These are phyloP conservation scores for Liquidambar formosana DNA, from an alignment of 164 flowering plant genomes.

Conservation along the genomic window DNA sequence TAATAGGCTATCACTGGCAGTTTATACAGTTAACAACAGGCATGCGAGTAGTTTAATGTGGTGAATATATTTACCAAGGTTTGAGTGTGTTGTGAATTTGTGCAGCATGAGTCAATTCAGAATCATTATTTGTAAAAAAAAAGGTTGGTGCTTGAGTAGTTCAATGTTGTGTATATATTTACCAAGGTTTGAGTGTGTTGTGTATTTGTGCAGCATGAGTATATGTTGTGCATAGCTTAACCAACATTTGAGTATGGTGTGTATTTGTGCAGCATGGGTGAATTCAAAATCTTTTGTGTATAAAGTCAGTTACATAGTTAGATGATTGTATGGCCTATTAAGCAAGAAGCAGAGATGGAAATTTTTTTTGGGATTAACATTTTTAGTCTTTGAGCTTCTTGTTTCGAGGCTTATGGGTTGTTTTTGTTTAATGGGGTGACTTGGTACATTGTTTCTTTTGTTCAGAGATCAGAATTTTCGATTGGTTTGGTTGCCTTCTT, in stretches of 20 bases:
- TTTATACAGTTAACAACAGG: background rate
- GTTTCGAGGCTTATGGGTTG: no score
- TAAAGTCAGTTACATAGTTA: slow-evolving; percentile 1
- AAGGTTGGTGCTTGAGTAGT: no score
- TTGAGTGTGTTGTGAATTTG: slow-evolving; percentile 1
- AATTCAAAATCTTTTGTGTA: no score
- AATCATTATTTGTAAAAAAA: background rate
- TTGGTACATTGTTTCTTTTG: no score
- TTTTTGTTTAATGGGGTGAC: no score
- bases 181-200: slow-evolving; percentile 1
- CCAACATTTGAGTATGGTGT: slow-evolving; percentile 1
- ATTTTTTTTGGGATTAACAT: no score
- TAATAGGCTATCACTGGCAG: background rate
- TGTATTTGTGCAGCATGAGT: background rate
- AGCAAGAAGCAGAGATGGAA: no score
- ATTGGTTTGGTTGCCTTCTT: no score
- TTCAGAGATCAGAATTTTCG: no score
- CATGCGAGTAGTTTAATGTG: background rate
- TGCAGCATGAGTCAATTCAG: background rate
- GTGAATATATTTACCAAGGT: background rate
- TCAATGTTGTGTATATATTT: background rate
- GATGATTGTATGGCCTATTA: background rate
- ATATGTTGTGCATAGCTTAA: background rate
- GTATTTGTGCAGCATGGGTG: background rate
- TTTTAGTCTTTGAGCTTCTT: no score